Evolutionary conservation across 1,284 basidiomycete genomes (phyloP).

Genomic region (Xerocomus nothofagi): DNA sequence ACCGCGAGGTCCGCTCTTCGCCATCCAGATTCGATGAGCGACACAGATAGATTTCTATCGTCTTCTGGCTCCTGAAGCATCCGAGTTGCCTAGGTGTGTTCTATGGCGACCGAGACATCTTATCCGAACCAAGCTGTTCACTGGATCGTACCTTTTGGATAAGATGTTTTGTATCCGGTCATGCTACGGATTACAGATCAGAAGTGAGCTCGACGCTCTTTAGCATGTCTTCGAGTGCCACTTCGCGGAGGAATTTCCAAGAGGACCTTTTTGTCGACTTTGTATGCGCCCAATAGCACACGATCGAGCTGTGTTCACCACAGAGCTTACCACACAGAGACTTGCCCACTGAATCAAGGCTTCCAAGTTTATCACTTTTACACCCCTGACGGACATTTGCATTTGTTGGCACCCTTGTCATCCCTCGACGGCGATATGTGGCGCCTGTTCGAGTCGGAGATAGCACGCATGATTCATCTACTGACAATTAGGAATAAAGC

Average conservation of each 20-base stretch:
- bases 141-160: neutral
- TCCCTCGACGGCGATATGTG: neutral
- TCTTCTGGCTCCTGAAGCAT: conserved; percentile 2
- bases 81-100: neutral
- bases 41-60: neutral
- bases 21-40: too few relatives aligned
- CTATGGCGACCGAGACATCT: neutral
- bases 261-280: neutral
- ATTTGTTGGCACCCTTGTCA: conserved; percentile 2
- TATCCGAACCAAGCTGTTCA: neutral
- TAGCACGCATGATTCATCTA: neutral
- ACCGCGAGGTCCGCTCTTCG: too few relatives aligned
- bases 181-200: neutral
- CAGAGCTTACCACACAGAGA: too few relatives aligned
- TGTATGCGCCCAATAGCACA: neutral
- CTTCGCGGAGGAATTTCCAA: neutral
- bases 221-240: neutral
- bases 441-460: neutral
- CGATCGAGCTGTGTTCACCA: neutral
- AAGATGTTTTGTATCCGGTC: neutral
- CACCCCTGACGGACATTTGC: neutral
- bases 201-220: neutral
- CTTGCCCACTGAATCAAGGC: neutral
- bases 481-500: neutral
- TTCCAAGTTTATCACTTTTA: neutral